Evolutionary conservation across 495 filamentous ascomycete species (phyloP), one percentile per base, ranked within the genome.

Genomic region (Penicillium egyptiacum): DNA sequence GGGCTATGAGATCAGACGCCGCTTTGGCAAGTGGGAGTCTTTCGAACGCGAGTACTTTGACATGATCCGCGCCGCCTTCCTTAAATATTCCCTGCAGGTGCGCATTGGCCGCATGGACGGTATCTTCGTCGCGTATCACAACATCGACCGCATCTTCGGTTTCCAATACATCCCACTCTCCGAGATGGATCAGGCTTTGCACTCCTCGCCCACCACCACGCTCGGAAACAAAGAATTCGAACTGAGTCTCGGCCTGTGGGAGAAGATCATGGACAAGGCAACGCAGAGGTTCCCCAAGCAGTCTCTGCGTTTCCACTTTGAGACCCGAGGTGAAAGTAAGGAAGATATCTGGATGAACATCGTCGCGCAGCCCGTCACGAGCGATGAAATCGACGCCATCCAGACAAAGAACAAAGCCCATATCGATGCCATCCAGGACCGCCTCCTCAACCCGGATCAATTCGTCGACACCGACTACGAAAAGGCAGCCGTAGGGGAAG

Each of bases 81-180:
- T 99, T 55, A 98, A 98, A 64, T 99, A 99, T 68, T 96, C 92
- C 5, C 79, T 99, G 23, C 94, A 99, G 70, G 94, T 92, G 33
- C 86, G 94, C 22, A 91, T 98, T 80, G 94, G 94, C 26, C 86
- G 95, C 20, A 99, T 99, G 94, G 92, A 98, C 60, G 94, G 94
- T 49, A 97, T 98, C 48, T 98, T 97, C 62, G 90, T 97, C n/a
- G 95, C 95, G 12, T 98, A 86, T 69, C 94, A 99, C 74, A 99
- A 99, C 64, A 86, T 90, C 5, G 81, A 96, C 69, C 85, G 91
- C 33, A 96, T 99, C 42, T 99, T 99, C 67, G 94, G 94, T 0
- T 99, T 99, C 72, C 94, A 98, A 70, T 99, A 99, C 65, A 77
- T 99, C 52, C 83, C 84, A 53, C 70, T 96, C 14, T 62, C 79